Evolutionary conservation across 192 early-diverging fungal genomes (phyloP), one percentile per base, ranked within the genome.

Genomic region (Fimicolochytrium jonesii): DNA sequence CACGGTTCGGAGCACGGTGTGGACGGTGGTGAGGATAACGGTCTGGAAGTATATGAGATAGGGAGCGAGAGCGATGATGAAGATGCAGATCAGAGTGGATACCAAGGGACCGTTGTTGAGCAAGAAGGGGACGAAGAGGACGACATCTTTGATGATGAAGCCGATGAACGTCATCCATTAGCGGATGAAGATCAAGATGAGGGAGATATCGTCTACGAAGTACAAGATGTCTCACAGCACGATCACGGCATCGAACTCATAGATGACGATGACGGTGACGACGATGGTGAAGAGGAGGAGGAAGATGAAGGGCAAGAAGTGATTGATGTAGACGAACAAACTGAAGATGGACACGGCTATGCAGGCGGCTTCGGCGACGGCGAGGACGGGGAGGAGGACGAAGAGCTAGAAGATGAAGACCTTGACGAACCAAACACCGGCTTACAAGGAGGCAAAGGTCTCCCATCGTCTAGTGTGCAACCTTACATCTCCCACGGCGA

Each of bases 351-450:
- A 11, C 37, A 39, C 37, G 17, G 37, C 17, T 17, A 39, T 17
- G 17, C 17, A 39, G 37, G 37, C 37, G 17, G 37, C 37, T 39
- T 50, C 3, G 48, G 30, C 2, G 48, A 50, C 30, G 48, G 30
- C 4, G 6, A 50, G 20, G 60, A 51, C 5, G 47, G 36, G 2
- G 60, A 51, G 17, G 47, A 62, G 15, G 59, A 18, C 6, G 59
- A 61, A 1, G 59, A 51, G 6, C 47, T 51, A 5, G 60, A 29
- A 22, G 35, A 59, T 42, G 39, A 45, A 59, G 56, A 47, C 37
- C 37, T n/a, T n/a, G n/a, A n/a, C n/a, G n/a, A n/a, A n/a, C n/a
- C n/a, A n/a, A n/a, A n/a, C n/a, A n/a, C n/a, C n/a, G n/a, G n/a
- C n/a, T n/a, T n/a, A n/a, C n/a, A n/a, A n/a, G n/a, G n/a, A n/a